Conservation (phyloP, 129 eudicot species). For the Pulicaria dysenterica region DNA sequence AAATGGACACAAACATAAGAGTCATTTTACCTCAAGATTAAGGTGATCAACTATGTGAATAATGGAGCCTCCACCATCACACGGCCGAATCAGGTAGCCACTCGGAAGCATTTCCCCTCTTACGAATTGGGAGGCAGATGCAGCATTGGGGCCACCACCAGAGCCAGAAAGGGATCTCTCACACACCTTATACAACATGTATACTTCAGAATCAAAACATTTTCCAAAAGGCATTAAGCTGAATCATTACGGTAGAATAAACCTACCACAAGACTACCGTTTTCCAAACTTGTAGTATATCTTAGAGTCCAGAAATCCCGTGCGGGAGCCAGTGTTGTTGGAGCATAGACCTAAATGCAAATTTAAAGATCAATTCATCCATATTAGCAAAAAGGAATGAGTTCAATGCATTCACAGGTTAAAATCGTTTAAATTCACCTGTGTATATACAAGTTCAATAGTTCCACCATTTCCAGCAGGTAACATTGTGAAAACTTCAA, state of each 20-base stretch:
- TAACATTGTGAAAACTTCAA: slow-evolving; percentile 80
- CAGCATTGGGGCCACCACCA: slow-evolving; percentile 83
- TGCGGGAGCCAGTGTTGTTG: slow-evolving; percentile 95
- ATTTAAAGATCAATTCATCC: slow-evolving; percentile 15
- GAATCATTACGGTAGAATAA: slow-evolving; percentile 6
- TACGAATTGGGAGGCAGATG: slow-evolving; percentile 72
- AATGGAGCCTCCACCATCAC: slow-evolving; percentile 99
- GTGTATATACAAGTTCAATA: slow-evolving; percentile 84
- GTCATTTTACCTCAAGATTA: slow-evolving; percentile 63
- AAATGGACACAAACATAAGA: slow-evolving; percentile 8
- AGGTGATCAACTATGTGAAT: slow-evolving; percentile 95
- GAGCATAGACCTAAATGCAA: slow-evolving; percentile 76
- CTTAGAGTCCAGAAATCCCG: slow-evolving; percentile 98
- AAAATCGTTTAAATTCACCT: slow-evolving; percentile 44
- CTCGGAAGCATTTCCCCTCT: slow-evolving; percentile 95
- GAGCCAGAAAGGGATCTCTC: slow-evolving; percentile 98
- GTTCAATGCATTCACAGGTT: background rate
- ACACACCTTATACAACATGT: slow-evolving; percentile 57
- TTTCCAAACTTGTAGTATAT: slow-evolving; percentile 86
- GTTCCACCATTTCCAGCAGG: slow-evolving; percentile 97
- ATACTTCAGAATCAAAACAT: slow-evolving; percentile 1
- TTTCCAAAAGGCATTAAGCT: background rate
- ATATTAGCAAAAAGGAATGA: background rate
- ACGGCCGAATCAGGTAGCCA: slow-evolving; percentile 90
- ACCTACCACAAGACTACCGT: slow-evolving; percentile 92